Evolutionary conservation across 345 rosid species (phyloP).

Genomic region (Citrus cavaleriei): DNA sequence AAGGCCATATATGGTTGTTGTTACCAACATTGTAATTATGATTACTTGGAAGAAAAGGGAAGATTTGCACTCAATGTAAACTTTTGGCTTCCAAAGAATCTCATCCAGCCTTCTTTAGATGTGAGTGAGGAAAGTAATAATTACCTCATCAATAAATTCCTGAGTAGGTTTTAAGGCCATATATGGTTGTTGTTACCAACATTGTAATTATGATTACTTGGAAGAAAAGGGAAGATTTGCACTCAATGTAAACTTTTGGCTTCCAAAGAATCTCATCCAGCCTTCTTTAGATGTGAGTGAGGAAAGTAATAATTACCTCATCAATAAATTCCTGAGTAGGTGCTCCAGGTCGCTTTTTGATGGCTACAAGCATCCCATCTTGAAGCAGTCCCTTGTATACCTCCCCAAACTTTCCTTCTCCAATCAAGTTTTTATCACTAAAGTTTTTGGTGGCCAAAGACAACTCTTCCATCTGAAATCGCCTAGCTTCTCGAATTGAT

Average conservation of each 20-base stretch:
- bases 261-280: neutral
- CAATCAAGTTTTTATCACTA: conserved; percentile 67
- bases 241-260: neutral
- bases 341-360: conserved; percentile 70
- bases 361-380: conserved; percentile 87
- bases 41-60: neutral
- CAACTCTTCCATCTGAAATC: conserved; percentile 81
- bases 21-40: neutral
- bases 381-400: conserved; percentile 92
- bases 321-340: conserved; percentile 77
- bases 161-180: conserved; percentile 38
- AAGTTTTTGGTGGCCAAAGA: conserved; percentile 80
- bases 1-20: neutral
- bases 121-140: neutral
- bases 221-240: neutral
- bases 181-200: neutral
- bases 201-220: neutral
- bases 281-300: neutral
- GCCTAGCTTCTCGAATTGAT: conserved; percentile 69
- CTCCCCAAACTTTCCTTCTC: conserved; percentile 85
- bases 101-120: neutral
- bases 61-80: neutral
- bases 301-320: conserved; percentile 48
- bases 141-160: conserved; percentile 85
- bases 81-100: neutral